Conservation (phyloP, 2,329 filamentous ascomycete species). For the Colletotrichum acutatum region DNA sequence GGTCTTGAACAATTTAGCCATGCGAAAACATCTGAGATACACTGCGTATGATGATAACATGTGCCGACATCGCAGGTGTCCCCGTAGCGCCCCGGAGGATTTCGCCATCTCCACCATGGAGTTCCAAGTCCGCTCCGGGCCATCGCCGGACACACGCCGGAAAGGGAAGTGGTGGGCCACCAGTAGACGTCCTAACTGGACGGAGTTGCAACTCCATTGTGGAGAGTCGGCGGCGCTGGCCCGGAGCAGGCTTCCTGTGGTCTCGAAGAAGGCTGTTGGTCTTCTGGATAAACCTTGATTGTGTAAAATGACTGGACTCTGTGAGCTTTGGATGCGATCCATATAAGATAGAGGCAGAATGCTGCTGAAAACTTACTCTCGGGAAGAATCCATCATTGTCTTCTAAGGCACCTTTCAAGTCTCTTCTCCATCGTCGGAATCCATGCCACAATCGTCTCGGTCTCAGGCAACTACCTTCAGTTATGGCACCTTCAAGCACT, state of each 20-base stretch:
- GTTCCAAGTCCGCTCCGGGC: constrained; percentile 9
- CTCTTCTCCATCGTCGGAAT: neutral
- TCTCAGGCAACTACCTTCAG: too few relatives aligned
- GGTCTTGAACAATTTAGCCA: neutral
- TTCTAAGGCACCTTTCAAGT: neutral
- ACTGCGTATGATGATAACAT: neutral
- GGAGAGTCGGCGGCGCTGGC: neutral
- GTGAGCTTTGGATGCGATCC: too few relatives aligned
- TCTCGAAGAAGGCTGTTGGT: neutral
- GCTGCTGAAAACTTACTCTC: too few relatives aligned
- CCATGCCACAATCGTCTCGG: too few relatives aligned
- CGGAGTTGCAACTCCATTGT: constrained; percentile 19
- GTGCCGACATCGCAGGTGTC: neutral
- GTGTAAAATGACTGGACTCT: too few relatives aligned
- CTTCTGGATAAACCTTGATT: too few relatives aligned
- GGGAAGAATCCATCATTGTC: neutral
- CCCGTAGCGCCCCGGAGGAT: neutral
- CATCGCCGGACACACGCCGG: neutral
- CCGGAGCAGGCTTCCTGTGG: neutral
- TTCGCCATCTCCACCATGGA: constrained; percentile 13
- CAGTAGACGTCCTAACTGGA: neutral
- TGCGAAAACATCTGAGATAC: neutral
- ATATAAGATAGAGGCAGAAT: too few relatives aligned
- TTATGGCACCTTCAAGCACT: constrained; percentile 13
- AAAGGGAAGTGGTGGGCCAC: constrained; percentile 1